Base-by-base conservation (phyloP, 805 yeast species). In the Nakazawaea peltata region DNA sequence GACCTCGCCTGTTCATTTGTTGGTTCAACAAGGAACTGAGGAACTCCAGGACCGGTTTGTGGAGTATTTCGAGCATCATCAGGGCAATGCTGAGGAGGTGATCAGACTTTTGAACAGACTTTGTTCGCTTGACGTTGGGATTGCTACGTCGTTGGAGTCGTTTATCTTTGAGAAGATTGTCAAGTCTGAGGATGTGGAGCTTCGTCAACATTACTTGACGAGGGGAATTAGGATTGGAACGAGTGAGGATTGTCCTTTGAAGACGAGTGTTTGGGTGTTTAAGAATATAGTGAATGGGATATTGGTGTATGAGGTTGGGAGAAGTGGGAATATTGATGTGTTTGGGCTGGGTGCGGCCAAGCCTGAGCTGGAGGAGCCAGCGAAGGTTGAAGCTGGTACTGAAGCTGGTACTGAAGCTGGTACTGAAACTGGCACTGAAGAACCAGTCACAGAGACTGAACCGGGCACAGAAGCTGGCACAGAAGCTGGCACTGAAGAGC, bases 11-110 rank as follows among this genome's bases (percentile, higher is more conserved):
- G 62, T 74, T 14, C 84, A 79, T 41, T 71, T 87, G 49, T 84
- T 81, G 49, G 65, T 84, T 3, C 79, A 71, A 23, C 87, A 81
- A 49, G 76, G 92, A 0, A 59, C 82, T 18, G 68, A 68, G 17
- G 76, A 71, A 36, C 63, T 84, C 30, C 90, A 84, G 51, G 31
- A 35, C 0, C 39, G 75, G 1, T 69, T 69, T 38, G 61, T 73
- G 5, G 38, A 40, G 4, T 63, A 56, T 44, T 49, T 69, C 32
- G 45, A 57, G 10, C 39, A 44, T 11, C 51, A 56, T 19, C 46
- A 59, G 1, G 51, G 49, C 3, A 69, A 71, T 25, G 50, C 54
- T 30, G 64, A 60, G 12, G 48, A 54, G 12, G 55, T 65, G 0
- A 49, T 71, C n/a, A 51, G 58, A 3, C 53, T 71, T 19, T 47